Evolutionary conservation across 345 rosid genomes (phyloP).

Genomic region (Citrus reticulata): DNA sequence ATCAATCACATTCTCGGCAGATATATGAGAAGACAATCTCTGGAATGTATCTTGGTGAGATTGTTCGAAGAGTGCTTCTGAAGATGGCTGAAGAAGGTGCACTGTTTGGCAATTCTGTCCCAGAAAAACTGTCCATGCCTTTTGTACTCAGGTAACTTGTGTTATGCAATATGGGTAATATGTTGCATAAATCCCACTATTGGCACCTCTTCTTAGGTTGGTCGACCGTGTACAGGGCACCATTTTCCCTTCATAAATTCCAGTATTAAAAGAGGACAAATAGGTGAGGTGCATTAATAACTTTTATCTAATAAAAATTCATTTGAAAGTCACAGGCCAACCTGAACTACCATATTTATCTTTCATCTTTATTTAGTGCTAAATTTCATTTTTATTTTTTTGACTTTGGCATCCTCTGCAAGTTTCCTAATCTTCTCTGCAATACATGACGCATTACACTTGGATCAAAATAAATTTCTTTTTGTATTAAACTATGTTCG

Average conservation of each 20-base stretch:
- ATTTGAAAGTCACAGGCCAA: neutral
- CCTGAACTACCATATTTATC: neutral
- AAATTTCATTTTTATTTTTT: neutral
- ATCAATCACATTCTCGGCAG: slow-evolving; percentile 28
- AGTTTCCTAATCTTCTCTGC: neutral
- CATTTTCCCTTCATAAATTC: neutral
- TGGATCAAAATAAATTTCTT: neutral
- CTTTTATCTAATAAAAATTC: neutral
- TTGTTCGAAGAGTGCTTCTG: slow-evolving; percentile 55
- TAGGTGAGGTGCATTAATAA: neutral
- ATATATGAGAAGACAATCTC: slow-evolving; percentile 89
- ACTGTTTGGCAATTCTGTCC: slow-evolving; percentile 44
- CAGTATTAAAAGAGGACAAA: neutral
- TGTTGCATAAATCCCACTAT: neutral
- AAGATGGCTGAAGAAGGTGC: slow-evolving; percentile 57
- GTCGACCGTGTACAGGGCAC: neutral
- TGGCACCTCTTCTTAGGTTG: neutral
- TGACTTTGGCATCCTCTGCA: neutral
- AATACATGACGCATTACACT: neutral
- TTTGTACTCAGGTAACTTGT: slow-evolving; percentile 43
- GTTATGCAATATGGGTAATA: neutral
- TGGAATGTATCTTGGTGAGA: slow-evolving; percentile 96
- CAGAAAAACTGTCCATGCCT: slow-evolving; percentile 49
- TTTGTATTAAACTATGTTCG: neutral
- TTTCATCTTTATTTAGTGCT: neutral